Base-by-base conservation (phyloP, 177 flowering plant genomes). In the Vitis hybrid region DNA sequence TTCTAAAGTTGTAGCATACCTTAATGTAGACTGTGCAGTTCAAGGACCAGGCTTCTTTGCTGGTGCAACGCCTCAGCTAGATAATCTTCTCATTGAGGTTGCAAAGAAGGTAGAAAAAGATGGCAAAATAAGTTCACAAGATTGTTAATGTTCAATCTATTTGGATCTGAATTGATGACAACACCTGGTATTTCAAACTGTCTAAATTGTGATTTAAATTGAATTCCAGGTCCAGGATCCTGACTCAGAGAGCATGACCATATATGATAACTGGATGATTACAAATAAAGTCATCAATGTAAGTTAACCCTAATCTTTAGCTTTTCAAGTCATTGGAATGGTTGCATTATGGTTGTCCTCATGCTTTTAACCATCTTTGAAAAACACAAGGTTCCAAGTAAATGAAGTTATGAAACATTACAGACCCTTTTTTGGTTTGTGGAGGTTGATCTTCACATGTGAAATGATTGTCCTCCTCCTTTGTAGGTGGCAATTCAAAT, bases 1-100 rank as follows among this genome's bases (percentile, higher is more conserved):
- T 95, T 93, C 73, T 86, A 89, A 87, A 95, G n/a, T n/a, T n/a
- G n/a, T n/a, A n/a, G n/a, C n/a, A n/a, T n/a, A n/a, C n/a, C n/a
- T n/a, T n/a, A n/a, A 95, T 79, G 99, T 95, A 65, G 99, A 95
- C 73, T 93, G 99, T 86, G 99, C 99, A 0, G 98, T 87, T 83
- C 98, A 93, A 86, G 99, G 99, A 57, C 88, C 94, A 17, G 98
- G 98, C 19, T 84, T 95, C 55, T 93, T 88, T 81, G 91, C 86
- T 60, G 69, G 87, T 62, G 83, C 97, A 65, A 89, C 98, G 82
- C 98, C 99, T 49, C 99, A 93, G 82, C 82, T 95, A 19, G 99
- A 95, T 70, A 75, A 83, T 79, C 89, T 95, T 70, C 72, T 95
- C 50, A 51, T 87, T 72, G 91, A 90, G 65, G 88, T 90, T 69